Conservation (phyloP, 352 stramenopile genomes). For the Globisporangium iwayamae region DNA sequence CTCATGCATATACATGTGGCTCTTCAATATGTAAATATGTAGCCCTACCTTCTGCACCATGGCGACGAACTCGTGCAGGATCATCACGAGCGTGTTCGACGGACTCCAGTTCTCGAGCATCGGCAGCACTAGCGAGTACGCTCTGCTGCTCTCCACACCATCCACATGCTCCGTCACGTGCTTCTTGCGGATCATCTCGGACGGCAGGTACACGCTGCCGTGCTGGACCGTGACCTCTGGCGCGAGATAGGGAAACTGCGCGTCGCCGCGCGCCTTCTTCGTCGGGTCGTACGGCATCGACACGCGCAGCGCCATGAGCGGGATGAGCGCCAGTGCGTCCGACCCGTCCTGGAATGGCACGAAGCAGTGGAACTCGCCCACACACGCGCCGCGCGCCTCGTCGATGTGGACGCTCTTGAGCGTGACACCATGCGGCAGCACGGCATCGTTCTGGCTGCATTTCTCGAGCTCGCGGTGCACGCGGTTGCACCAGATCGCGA, state of each 20-base stretch:
- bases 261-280: conserved; percentile 23
- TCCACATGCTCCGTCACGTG: neutral
- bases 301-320: conserved; percentile 50
- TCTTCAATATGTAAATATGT: neutral
- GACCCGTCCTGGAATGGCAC: conserved; percentile 73
- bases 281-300: conserved; percentile 49
- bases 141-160: neutral
- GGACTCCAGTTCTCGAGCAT: conserved; percentile 68
- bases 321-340: conserved; percentile 57
- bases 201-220: conserved; percentile 48
- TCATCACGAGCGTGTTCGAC: conserved; percentile 69
- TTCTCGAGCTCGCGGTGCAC: conserved; percentile 76
- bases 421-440: conserved; percentile 38
- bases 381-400: conserved; percentile 37
- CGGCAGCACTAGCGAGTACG: conserved; percentile 41
- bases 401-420: conserved; percentile 47
- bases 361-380: conserved; percentile 68
- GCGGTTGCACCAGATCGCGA: conserved; percentile 68
- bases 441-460: conserved; percentile 23
- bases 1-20: too few species aligned
- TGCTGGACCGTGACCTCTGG: conserved; percentile 44
- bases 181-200: conserved; percentile 34
- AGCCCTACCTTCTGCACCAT: conserved; percentile 45
- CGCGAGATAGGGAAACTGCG: conserved; percentile 60
- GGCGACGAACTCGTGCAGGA: conserved; percentile 64